phyloP scores from a whole-genome alignment of 1,139 yeast genomes.

The Geotrichum histeridarum region DNA sequence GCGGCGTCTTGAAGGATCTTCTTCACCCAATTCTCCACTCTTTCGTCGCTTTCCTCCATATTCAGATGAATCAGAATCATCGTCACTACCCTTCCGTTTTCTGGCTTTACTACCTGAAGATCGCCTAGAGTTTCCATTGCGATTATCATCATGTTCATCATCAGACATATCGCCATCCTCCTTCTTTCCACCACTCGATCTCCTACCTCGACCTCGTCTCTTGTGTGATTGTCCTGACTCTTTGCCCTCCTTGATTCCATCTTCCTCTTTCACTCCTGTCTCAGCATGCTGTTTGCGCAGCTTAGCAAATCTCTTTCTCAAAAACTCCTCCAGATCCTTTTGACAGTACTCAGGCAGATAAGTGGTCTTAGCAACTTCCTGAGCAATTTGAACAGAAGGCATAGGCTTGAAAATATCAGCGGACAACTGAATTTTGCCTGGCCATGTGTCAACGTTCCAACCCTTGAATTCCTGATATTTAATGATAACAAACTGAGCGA shows the following conservation, averaged over 20 bases:
- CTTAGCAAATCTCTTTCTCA: conserved; percentile 13
- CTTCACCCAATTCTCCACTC: not conserved
- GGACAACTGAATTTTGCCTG: conserved; percentile 67
- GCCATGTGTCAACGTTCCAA: conserved; percentile 78
- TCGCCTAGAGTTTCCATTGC: conserved; percentile 1
- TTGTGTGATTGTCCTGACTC: not conserved
- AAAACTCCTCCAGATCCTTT: conserved; percentile 26
- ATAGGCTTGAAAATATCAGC: conserved; percentile 61
- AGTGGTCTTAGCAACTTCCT: conserved; percentile 37
- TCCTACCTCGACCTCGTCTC: conserved; percentile 1
- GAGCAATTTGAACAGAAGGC: conserved; percentile 33
- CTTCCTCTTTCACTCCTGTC: not conserved
- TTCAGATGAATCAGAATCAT: not conserved
- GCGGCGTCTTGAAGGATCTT: not conserved
- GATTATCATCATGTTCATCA: not conserved
- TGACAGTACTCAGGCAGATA: conserved; percentile 45
- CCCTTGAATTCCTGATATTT: conserved; percentile 52
- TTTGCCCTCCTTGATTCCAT: not conserved
- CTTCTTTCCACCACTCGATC: not conserved
- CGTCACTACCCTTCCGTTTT: conserved; percentile 1
- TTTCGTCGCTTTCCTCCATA: conserved; percentile 3
- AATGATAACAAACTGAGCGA: conserved; percentile 62
- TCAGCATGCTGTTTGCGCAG: conserved; percentile 19
- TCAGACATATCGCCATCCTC: conserved; percentile 1
- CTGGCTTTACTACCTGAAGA: not conserved